Base-by-base conservation (phyloP, 805 yeast species). In the Wickerhamomyces strasburgensis region DNA sequence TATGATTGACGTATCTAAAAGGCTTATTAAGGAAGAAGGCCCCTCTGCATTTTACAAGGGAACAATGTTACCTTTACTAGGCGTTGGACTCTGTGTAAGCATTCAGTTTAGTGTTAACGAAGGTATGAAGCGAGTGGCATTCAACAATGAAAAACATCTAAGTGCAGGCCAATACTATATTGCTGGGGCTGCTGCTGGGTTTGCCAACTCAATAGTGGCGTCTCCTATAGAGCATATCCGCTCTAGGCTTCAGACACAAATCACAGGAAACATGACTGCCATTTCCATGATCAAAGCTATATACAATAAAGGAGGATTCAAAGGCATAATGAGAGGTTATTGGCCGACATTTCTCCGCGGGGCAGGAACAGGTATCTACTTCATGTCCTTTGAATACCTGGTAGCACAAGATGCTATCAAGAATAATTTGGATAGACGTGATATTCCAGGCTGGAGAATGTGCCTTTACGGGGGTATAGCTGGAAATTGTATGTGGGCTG, bases 41-140 rank as follows among this genome's bases (percentile, higher is more conserved):
- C 72, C 78, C 6, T 38, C 64, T 27, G 98, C 94, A 0, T 87
- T 90, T 55, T 93, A 90, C 61, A 80, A 94, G 60, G 98, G 98
- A 23, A 89, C 96, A 1, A 56, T 86, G 48, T 89, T 96, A 1
- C 98, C 98, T 14, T 68, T 90, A 47, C 60, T 90, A 21, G 98
- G 98, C 8, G 86, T 90, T 10, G 98, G 98, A 32, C 94, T 95
- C 1, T 89, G 96, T 68, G 97, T 90, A 6, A 85, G 96, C 7
- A 85, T 90, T 29, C 98, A 93, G 62, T 90, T 90, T 56, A 90
- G 96, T 33, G 95, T 87, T 27, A 89, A 89, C 54, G 97, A 90
- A 59, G 82, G 72, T 55, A 87, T 90, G 96, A 93, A 93, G 62
- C 70, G 97, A 51, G 66, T 70, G 42, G 88, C 84, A 54, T 59